Evolutionary conservation across 1,139 yeast genomes (phyloP).

Genomic region (Groenewaldozyma auringiensis): DNA sequence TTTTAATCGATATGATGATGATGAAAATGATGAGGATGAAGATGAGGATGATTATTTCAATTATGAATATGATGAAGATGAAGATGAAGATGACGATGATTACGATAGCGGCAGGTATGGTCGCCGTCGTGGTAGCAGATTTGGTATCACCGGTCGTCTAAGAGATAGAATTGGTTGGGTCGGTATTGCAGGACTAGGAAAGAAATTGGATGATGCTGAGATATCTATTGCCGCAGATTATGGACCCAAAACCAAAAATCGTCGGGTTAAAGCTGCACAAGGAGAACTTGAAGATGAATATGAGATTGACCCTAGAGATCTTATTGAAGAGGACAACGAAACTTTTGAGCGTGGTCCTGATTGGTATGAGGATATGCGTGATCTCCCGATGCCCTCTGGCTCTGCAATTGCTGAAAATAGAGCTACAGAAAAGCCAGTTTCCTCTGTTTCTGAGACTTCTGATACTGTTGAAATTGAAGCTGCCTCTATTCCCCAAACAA

Average conservation of each 20-base stretch:
- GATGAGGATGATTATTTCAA: conserved; percentile 2
- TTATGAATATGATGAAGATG: conserved; percentile 4
- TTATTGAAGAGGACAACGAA: not conserved
- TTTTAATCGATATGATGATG: conserved; percentile 4
- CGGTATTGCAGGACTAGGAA: conserved; percentile 2
- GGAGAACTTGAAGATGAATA: conserved; percentile 2
- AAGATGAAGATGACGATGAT: conserved; percentile 10
- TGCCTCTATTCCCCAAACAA: not conserved
- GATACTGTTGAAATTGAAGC: not conserved
- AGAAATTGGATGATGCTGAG: not conserved
- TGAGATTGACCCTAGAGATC: not conserved
- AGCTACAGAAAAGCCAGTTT: no score
- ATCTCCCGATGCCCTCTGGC: not conserved
- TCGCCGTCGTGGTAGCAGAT: not conserved
- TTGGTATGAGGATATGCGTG: not conserved
- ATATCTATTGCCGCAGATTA: not conserved
- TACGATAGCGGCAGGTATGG: not conserved
- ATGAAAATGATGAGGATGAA: conserved; percentile 5
- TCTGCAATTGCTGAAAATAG: not conserved
- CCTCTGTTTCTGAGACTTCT: not conserved
- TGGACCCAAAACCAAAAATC: not conserved
- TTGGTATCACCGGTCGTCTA: not conserved
- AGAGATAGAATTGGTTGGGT: conserved; percentile 5
- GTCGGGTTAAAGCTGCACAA: not conserved
- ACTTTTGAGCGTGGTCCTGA: not conserved